A percentile compares a stretch with the other conserved stretches of the same genome.
Conservation (phyloP, 129 eudicot species). For the Pulicaria dysenterica region DNA sequence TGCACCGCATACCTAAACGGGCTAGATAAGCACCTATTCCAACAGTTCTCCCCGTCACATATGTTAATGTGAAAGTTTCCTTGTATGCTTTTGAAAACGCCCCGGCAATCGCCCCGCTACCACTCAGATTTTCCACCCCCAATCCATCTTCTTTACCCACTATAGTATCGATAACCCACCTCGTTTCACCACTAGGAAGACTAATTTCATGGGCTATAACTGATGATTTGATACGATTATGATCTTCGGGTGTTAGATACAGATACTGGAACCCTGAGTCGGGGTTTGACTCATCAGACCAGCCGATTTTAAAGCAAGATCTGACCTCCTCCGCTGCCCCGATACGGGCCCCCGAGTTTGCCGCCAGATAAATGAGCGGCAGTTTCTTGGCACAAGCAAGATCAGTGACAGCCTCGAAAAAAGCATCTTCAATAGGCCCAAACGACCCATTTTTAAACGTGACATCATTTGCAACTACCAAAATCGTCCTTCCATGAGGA, state of each 20-base stretch:
- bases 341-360: conserved; percentile 98
- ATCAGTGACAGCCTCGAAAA: conserved; percentile 88
- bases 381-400: conserved; percentile 75
- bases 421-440: conserved; percentile 93
- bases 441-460: conserved; percentile 93
- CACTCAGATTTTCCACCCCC: conserved; percentile 95
- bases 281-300: conserved; percentile 89
- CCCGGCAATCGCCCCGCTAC: conserved; percentile 98
- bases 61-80: conserved; percentile 89
- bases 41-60: conserved; percentile 94
- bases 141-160: conserved; percentile 92
- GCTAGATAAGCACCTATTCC: conserved; percentile 99
- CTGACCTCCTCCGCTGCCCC: conserved; percentile 97
- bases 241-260: conserved; percentile 84
- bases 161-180: conserved; percentile 90
- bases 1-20: conserved; percentile 97
- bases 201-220: conserved; percentile 83
- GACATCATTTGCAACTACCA: conserved; percentile 91
- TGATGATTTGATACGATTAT: conserved; percentile 57
- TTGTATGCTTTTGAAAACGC: conserved; percentile 87
- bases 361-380: conserved; percentile 92
- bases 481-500: conserved; percentile 75
- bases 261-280: conserved; percentile 91
- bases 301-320: conserved; percentile 90
- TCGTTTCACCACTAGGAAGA: conserved; percentile 62